These are phyloP conservation scores for Leptodontidium sp. DNA, from an alignment of 2,329 filamentous ascomycete species.

Conservation along the genomic window DNA sequence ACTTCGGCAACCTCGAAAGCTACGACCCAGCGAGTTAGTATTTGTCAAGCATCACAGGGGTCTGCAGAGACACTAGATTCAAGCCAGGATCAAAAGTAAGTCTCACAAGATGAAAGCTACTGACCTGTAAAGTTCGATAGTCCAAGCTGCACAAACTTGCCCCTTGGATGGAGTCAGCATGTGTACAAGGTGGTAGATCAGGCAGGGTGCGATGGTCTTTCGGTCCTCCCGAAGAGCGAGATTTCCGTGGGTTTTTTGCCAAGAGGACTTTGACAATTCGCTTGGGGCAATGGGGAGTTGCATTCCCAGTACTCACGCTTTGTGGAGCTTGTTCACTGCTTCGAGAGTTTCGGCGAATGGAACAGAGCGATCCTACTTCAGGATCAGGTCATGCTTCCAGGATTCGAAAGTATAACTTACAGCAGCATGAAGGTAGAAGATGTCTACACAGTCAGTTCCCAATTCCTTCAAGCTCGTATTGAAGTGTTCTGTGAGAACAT, in stretches of 20 bases:
- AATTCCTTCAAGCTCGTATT: constrained; percentile 76
- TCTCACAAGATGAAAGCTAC: not conserved
- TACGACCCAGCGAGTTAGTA: not conserved
- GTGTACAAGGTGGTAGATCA: not conserved
- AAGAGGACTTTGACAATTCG: not conserved
- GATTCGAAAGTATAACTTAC: constrained; percentile 29
- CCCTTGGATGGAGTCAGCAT: constrained; percentile 47
- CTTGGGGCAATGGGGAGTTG: not conserved
- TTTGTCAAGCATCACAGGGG: not conserved
- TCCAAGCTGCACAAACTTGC: constrained; percentile 78
- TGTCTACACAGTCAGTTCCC: constrained; percentile 77
- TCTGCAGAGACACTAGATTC: not conserved
- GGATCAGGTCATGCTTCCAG: constrained; percentile 1
- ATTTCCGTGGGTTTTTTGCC: not conserved
- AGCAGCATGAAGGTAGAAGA: constrained; percentile 79
- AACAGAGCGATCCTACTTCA: constrained; percentile 61
- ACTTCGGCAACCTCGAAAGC: constrained; percentile 90
- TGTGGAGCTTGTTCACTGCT: constrained; percentile 82
- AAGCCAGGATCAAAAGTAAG: not conserved
- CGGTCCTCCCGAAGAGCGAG: not conserved
- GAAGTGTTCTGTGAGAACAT: constrained; percentile 69
- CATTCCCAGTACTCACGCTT: constrained; percentile 51
- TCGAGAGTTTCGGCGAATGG: constrained; percentile 83
- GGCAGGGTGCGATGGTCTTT: not conserved
- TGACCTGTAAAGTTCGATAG: constrained; percentile 77